Evolutionary conservation across 352 stramenopile species (phyloP), one percentile per base, ranked within the genome.

Genomic region (Pythium plurisporium): DNA sequence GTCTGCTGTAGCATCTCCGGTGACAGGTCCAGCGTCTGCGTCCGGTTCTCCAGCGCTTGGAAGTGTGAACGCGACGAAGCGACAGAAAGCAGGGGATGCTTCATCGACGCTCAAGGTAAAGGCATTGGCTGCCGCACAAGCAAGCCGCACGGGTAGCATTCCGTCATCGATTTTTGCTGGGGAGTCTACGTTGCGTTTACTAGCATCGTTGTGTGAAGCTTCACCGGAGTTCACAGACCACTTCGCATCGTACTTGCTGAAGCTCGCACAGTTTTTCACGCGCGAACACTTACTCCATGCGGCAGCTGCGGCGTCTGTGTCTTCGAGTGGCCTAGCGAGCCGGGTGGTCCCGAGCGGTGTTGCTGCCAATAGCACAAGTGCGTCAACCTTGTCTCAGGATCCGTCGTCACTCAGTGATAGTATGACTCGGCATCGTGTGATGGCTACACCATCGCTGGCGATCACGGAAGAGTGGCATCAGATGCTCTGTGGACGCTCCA

Each of bases 391-490:
- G 1, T 58, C 60, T 11, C 60, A 59, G 30, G 62, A 70, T 31
- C 29, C 64, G n/a, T 46, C 48, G 27, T 60, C 53, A 6, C 17
- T 60, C 10, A 62, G 49, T 37, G 82, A 92, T 44, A 86, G 79
- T n/a, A 89, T 89, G 70, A 79, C 73, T 22, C 72, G 82, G 1
- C 87, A 93, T 30, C 79, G 84, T 38, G 84, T 95, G 25, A 93
- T 94, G 86, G 86, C 86, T n/a, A 95, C 86, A 11, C 86, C 86
- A 15, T 86, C 82, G 5, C 68, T 95, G 40, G 86, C 84, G 29
- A 89, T 94, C 30, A 72, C 87, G 4, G 74, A 95, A 45, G 86
- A 95, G 44, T 95, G 84, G 78, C 69, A 88, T 34, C 74, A 81
- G 49, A 81, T 95, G 62, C 73, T 86, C 27, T 61, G 57, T 0